Base-by-base conservation (phyloP, 2,329 filamentous ascomycete species). In the Penicillium sp. region DNA sequence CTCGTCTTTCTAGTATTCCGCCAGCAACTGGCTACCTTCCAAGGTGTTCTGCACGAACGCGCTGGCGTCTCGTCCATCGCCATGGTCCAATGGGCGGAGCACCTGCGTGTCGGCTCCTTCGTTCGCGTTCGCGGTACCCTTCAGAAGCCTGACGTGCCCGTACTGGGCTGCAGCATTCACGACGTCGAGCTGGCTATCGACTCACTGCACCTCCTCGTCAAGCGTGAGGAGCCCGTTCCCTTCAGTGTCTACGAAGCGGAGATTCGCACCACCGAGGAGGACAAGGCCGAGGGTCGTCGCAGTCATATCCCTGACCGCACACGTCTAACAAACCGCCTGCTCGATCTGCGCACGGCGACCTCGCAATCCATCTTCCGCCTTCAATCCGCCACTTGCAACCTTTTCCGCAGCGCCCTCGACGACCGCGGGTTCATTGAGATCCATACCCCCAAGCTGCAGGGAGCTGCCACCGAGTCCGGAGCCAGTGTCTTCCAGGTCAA, bases 401-500 rank as follows among this genome's bases (percentile, higher is more conserved):
- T 86, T 17, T 96, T 95, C 76, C 85, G 90, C 33, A 68, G 77
- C 7, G 81, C 84, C 2, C 77, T 96, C 1, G 85, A 91, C 51
- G 74, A 77, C 2, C 74, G 84, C 48, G 84, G 81, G 11, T 96
- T 96, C 62, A 84, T 94, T 43, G 90, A 96, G 66, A 95, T 96
- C 45, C 88, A 95, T 62, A 94, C 88, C 0, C 90, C 90, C 2
- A 96, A 95, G 69, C 73, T 96, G 29, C 88, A 94, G 71, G 87
- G 87, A 2, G 83, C 86, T 9, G 90, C 90, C 1, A 94, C 90
- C 1, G 90, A 96, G 65, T 94, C 87, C 32, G 90, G 90, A 32
- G 84, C 90, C 10, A 88, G 87, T 49, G 90, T 96, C 4, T 96
- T 96, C 74, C 83, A 87, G 62, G 80, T 94, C 33, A 86, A 93